Evolutionary conservation across 306 rosid species (phyloP), one percentile per base, ranked within the genome.

Genomic region (Rubus idaeus): DNA sequence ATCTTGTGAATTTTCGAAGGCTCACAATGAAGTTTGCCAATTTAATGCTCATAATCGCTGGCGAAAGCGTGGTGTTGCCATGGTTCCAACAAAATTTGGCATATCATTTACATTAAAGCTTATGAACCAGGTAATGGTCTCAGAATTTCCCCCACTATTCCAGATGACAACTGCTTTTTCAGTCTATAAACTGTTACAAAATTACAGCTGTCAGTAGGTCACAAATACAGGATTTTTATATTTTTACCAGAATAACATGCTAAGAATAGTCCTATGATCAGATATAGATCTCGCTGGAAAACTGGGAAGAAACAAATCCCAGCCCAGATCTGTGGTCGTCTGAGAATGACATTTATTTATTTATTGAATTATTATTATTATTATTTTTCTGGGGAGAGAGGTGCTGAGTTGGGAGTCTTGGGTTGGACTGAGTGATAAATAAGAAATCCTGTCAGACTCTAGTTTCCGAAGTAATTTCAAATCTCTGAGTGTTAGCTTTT

Each of bases 71-170:
- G 98, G 98, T 64, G 77, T 92, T 82, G 89, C 97, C 47, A 88
- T 94, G 88, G 80, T 95, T 83, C 97, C 98, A 62, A 95, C 91
- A 63, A 95, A 95, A 81, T 92, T 95, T 74, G 98, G 98, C 83
- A 95, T 92, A 79, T 89, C 98, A 70, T 95, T 95, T 84, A 89
- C 96, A 11, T 65, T 80, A 46, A 95, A 95, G 84, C 75, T 90
- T 60, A 92, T 92, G 97, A 95, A 95, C 86, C 98, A 90, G 98
- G 98, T 95, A 81, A 75, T 57, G 60, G 47, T 73, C 37, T 75
- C 37, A 61, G 65, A 18, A 53, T 30, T 52, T 40, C 18, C 41
- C 70, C 42, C n/a, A 26, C 6, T 42, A 42, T 18, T 66, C 16
- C 30, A 35, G 23, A 50, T 50, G 17, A 4, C 17, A 70, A 26